Evolutionary conservation across 805 yeast genomes (phyloP).

Genomic region (Suhomyces tanzawaensis): DNA sequence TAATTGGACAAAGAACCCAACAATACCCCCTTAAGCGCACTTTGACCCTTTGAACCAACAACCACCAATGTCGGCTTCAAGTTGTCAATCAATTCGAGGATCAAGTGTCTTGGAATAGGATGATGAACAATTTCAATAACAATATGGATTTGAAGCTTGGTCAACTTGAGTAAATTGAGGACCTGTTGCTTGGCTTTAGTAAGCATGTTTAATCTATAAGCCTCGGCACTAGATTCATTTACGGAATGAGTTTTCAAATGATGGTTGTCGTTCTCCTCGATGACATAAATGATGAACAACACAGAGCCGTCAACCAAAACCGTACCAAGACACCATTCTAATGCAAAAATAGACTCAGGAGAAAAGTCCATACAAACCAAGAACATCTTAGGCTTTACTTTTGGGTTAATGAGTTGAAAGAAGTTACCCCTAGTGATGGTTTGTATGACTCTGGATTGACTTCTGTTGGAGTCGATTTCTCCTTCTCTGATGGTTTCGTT

Average conservation of each 20-base stretch:
- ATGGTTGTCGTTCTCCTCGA: conserved; percentile 48
- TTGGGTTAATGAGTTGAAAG: conserved; percentile 48
- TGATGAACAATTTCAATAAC: conserved; percentile 74
- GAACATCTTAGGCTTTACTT: conserved; percentile 55
- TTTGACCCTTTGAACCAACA: conserved; percentile 72
- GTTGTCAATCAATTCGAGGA: conserved; percentile 67
- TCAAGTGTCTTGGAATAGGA: conserved; percentile 69
- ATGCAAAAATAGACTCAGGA: conserved; percentile 77
- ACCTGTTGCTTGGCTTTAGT: conserved; percentile 45
- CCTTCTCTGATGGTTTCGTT: conserved; percentile 56
- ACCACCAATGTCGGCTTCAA: conserved; percentile 71
- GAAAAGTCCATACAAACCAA: conserved; percentile 79
- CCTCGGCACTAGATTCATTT: conserved; percentile 37
- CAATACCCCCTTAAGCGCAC: conserved; percentile 70
- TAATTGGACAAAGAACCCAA: conserved; percentile 73
- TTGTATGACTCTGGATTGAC: conserved; percentile 59
- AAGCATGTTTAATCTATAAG: conserved; percentile 37
- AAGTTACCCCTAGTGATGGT: conserved; percentile 70
- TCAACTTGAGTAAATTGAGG: conserved; percentile 52
- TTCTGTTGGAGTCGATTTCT: conserved; percentile 50
- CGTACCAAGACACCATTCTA: conserved; percentile 87
- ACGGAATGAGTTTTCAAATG: conserved; percentile 38
- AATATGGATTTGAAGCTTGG: conserved; percentile 70
- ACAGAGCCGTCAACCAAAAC: conserved; percentile 81
- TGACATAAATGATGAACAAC: conserved; percentile 64